A percentile compares a stretch with the other conserved stretches of the same genome.
Evolutionary conservation across 2,329 filamentous ascomycete genomes (phyloP).

Genomic region (Huntiella decipiens): DNA sequence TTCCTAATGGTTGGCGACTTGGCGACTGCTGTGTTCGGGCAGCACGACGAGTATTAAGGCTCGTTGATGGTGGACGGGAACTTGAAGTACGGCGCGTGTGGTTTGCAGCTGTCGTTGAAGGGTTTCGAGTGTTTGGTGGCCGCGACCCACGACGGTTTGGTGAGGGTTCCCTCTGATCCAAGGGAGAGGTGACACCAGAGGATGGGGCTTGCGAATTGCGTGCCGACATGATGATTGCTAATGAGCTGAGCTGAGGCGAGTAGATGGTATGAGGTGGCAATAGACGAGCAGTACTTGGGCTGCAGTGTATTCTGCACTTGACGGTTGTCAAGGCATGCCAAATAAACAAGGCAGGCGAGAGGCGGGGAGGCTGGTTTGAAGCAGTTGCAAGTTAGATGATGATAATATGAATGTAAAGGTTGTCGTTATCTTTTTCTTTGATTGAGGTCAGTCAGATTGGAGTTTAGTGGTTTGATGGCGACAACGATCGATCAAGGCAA

Average conservation of each 20-base stretch:
- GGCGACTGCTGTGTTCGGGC: constrained; percentile 41
- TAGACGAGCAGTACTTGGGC: neutral
- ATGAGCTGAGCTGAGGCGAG: neutral
- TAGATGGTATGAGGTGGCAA: neutral
- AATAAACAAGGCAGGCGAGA: too few species aligned
- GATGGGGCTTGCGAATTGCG: constrained; percentile 4
- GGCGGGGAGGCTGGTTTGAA: too few species aligned
- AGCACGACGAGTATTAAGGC: constrained; percentile 22
- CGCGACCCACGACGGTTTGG: constrained; percentile 23
- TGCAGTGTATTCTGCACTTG: neutral
- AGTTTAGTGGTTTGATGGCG: too few species aligned
- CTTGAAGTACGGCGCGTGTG: constrained; percentile 43
- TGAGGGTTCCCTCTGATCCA: constrained; percentile 28
- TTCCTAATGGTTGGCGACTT: constrained; percentile 20
- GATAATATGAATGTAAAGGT: too few species aligned
- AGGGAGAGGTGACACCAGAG: constrained; percentile 17
- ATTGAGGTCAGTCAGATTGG: too few species aligned
- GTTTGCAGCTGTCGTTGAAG: constrained; percentile 18
- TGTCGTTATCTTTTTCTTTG: too few species aligned
- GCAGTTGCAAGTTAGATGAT: too few species aligned
- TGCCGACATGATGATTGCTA: constrained; percentile 8
- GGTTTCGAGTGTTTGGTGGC: constrained; percentile 19
- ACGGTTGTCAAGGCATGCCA: constrained; percentile 3
- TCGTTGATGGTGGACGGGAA: neutral
- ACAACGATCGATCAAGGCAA: too few species aligned